Evolutionary conservation across 1,284 basidiomycete genomes (phyloP).

Genomic region (Gomphus bonarii): DNA sequence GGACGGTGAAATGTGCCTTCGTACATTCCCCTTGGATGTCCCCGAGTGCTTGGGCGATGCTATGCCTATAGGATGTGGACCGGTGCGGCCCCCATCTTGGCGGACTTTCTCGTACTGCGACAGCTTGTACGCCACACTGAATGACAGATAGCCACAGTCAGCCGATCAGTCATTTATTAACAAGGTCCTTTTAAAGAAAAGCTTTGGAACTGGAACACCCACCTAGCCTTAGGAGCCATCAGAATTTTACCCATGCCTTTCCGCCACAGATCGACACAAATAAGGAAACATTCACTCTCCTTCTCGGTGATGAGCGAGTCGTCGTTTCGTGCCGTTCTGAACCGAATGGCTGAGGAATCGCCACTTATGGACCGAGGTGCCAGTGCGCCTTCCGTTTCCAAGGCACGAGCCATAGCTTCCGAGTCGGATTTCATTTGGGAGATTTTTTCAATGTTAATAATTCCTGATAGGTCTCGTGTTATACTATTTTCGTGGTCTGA

Average conservation of each 20-base stretch:
- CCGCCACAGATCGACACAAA: constrained; percentile 29
- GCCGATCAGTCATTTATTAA: too few relatives aligned
- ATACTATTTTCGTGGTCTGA: background rate
- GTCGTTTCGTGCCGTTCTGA: constrained; percentile 15
- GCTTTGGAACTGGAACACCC: background rate
- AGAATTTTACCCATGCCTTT: constrained; percentile 23
- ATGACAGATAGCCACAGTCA: background rate
- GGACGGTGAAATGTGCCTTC: too few relatives aligned
- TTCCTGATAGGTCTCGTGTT: background rate
- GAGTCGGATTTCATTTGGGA: background rate
- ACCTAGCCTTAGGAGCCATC: constrained; percentile 12
- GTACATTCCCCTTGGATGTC: too few relatives aligned
- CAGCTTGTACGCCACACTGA: constrained; percentile 1
- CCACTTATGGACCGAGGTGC: too few relatives aligned
- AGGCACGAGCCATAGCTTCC: background rate
- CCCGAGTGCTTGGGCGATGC: too few relatives aligned
- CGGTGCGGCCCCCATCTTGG: background rate
- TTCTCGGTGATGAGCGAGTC: constrained; percentile 19
- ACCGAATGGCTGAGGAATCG: constrained; percentile 3
- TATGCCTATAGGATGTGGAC: too few relatives aligned
- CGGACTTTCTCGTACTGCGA: constrained; percentile 1
- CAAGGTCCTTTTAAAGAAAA: background rate
- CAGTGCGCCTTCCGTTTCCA: background rate
- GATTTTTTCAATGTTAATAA: background rate
- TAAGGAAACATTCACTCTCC: constrained; percentile 25